Base-by-base conservation (phyloP, 2,329 filamentous ascomycete species). In the Cladophialophora psammophila region DNA sequence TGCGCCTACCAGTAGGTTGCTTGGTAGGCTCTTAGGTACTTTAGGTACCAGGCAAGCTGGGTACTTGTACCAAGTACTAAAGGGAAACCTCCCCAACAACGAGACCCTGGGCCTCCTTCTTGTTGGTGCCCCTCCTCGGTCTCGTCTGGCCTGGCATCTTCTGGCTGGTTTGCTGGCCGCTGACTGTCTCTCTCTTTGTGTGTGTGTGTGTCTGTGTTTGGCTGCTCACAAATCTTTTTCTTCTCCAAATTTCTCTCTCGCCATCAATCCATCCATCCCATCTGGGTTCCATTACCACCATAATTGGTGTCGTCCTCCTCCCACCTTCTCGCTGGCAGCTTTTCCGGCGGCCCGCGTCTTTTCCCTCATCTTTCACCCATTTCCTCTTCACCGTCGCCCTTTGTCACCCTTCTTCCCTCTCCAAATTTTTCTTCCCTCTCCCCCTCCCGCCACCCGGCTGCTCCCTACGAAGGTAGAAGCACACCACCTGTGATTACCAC, bases 311-410 rank as follows among this genome's bases (percentile, higher is more conserved):
- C 18, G 12, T 50, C 45, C 45, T 20, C 26, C 45, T 48, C n/a
- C n/a, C 42, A 20, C 45, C 4, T 20, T 50, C 45, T 50, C 45
- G 45, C 18, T 50, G 9, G 45, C 45, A 35, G 32, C 45, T 48
- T 18, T 52, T 53, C 59, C 59, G 48, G 34, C 45, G 53, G 59
- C 59, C 59, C 59, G 59, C 26, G 20, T 35, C 31, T 60, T 61
- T 61, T 61, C 59, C 59, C 59, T 61, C 59, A 61, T 52, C 59
- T 61, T 61, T 61, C 59, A 61, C 34, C 59, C 59, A 48, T 52
- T 61, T 48, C 57, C 60, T 55, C 54, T 60, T 63, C 55, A 53
- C 54, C 50, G 34, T 60, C 55, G 55, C 31, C 59, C 59, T 56
- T 40, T 60, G 8, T 63, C 50, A 32, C 31, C 35, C 54, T 59